Base-by-base conservation (phyloP, 306 rosid genomes). In the Dalbergia cultrata region DNA sequence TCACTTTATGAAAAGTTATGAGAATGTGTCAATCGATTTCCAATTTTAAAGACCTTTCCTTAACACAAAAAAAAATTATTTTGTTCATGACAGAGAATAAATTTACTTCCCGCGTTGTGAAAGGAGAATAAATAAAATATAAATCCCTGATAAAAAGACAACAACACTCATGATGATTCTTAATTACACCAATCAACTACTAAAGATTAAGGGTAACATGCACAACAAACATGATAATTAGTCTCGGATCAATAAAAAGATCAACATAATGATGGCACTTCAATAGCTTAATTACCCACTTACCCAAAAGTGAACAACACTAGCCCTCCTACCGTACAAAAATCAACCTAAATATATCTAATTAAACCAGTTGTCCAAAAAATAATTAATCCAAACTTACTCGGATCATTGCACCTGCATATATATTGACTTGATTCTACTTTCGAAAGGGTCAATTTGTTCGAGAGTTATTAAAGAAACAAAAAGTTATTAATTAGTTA, bases 191-290 rank as follows among this genome's bases (percentile, higher is more conserved):
- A 81, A 74, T 78, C 67, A 72, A 61, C 37, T 76, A 58, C 37
- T 72, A 58, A 72, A 72, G 70, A 67, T 72, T 81, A 44, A 13
- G 61, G 79, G 63, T 76, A 60, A 54, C 74, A 74, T 81, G 56
- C 39, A 71, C 78, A 13, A 72, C 61, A 41, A 67, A 70, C 81
- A 81, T 75, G 82, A 35, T 85, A 67, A 89, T 85, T 76, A 43
- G 39, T 43, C 81, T 64, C 53, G 78, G 53, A 83, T 85, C 76
- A 49, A 47, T 78, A 78, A 63, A 72, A 85, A 76, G 75, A n/a
- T 63, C 75, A 64, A 54, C 49, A 49, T 6, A 71, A 74, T 87
- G 7, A 83, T 72, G 12, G 4, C 34, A 21, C 14, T 31, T 50
- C 21, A 72, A 64, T 8, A 14, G 67, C 43, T 56, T 67, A 69